Evolutionary conservation across 208 protist genomes (phyloP).

Genomic region (Crithidia bombi): DNA sequence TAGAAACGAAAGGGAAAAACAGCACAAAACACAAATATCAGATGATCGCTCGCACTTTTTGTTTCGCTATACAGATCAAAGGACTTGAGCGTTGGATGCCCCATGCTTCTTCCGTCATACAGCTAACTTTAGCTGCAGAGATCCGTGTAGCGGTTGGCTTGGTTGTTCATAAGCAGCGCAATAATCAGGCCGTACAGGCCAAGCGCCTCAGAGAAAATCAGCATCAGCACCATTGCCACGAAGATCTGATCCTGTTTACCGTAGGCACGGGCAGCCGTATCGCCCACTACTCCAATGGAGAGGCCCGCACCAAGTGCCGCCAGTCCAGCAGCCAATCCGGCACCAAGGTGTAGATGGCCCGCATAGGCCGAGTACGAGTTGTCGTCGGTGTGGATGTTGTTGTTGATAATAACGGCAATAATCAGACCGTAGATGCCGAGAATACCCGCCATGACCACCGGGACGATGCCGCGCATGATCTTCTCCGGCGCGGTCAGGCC

Average conservation of each 20-base stretch:
- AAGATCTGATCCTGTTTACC: constrained; percentile 98
- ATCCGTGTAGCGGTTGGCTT: constrained; percentile 81
- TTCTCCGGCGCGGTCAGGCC: constrained; percentile 96
- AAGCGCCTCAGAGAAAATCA: constrained; percentile 99
- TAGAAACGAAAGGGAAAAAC: too few species aligned
- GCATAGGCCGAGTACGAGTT: constrained; percentile 78
- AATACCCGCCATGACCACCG: constrained; percentile 95
- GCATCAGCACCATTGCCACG: constrained; percentile 99
- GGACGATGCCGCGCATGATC: constrained; percentile 96
- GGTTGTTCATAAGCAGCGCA: constrained; percentile 95
- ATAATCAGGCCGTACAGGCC: constrained; percentile 99
- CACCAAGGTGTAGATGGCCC: constrained; percentile 96
- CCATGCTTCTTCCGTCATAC: too few species aligned
- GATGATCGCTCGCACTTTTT: neutral
- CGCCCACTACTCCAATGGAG: constrained; percentile 99
- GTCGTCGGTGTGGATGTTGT: constrained; percentile 87
- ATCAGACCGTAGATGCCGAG: constrained; percentile 99
- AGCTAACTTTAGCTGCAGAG: constrained; percentile 43
- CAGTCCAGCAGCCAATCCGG: constrained; percentile 96
- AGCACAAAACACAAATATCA: too few species aligned
- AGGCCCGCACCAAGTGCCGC: constrained; percentile 96
- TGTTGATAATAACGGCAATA: constrained; percentile 98
- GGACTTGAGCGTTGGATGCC: too few species aligned
- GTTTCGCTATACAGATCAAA: too few species aligned
- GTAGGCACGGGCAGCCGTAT: constrained; percentile 93